A percentile compares a stretch with the other conserved stretches of the same genome.
phyloP scores from a whole-genome alignment of 805 yeast genomes.

The Cyberlindnera misumaiensis region DNA sequence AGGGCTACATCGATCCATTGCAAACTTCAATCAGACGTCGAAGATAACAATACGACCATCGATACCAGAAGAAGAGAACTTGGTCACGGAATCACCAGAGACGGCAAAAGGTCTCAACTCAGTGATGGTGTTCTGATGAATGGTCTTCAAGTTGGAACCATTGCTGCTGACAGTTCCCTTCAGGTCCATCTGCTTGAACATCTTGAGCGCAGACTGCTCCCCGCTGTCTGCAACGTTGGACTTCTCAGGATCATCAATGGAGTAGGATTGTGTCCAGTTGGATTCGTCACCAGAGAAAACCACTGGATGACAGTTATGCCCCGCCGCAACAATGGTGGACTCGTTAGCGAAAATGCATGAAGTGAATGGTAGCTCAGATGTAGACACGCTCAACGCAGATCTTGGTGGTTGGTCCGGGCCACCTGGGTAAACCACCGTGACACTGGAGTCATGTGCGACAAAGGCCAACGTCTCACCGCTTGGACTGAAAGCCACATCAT shows the following conservation, averaged over 20 bases:
- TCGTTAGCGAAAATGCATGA: constrained; percentile 66
- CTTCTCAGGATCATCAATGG: constrained; percentile 42
- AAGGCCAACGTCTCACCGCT: constrained; percentile 71
- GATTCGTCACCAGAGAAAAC: constrained; percentile 65
- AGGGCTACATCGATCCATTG: too few species aligned
- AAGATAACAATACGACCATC: constrained; percentile 91
- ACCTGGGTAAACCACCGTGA: constrained; percentile 72
- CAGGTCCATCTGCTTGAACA: constrained; percentile 93
- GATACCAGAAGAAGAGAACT: constrained; percentile 71
- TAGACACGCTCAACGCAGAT: constrained; percentile 50
- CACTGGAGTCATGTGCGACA: constrained; percentile 81
- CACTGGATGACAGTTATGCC: constrained; percentile 87
- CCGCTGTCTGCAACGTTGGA: constrained; percentile 41
- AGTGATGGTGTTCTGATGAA: constrained; percentile 88
- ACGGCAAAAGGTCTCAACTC: constrained; percentile 45
- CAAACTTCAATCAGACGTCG: constrained; percentile 36
- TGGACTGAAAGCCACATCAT: constrained; percentile 82
- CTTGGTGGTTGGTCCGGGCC: constrained; percentile 60
- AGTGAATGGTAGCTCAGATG: constrained; percentile 74
- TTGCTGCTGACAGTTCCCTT: constrained; percentile 66
- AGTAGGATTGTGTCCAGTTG: constrained; percentile 56
- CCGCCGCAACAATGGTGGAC: constrained; percentile 72
- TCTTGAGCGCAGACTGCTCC: constrained; percentile 76
- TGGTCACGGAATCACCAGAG: constrained; percentile 37
- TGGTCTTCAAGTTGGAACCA: constrained; percentile 52